Evolutionary conservation across 495 filamentous ascomycete genomes (phyloP), one percentile per base, ranked within the genome.

Genomic region (Polyplosphaeria fusca): DNA sequence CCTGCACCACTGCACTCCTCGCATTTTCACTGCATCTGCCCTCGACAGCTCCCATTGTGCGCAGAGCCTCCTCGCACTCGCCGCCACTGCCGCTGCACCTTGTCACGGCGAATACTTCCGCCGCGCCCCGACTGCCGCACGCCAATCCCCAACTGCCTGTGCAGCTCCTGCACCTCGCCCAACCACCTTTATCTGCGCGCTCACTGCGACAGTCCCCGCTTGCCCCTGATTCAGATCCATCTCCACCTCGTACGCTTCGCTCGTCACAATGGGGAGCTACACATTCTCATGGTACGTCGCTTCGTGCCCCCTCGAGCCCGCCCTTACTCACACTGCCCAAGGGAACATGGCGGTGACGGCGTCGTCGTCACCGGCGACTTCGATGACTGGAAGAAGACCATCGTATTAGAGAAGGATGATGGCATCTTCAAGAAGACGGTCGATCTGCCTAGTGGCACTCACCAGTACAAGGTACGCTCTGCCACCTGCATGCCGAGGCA

Each of bases 321-420:
- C n/a, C 44, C 37, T 41, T 26, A 12, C 53, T 58, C 35, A 42
- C 52, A 23, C 44, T 4, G 14, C 7, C 26, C 5, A 37, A 67
- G 89, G 89, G 80, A 83, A 60, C 82, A 89, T 67, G 67, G 77
- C 58, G 89, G 87, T 57, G 78, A 79, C 57, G 90, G 95, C 68
- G 93, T 98, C 61, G 91, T 86, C 70, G 93, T 98, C 55, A 96
- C 91, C 5, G 93, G 93, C 66, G 92, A 87, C 44, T 98, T 97
- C 69, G 92, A 98, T 71, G 81, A 90, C 74, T 98, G 93, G 93
- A 76, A 80, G 41, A 88, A 89, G 77, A 89, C 80, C 43, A 82
- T 88, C 64, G 82, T 84, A 75, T 78, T 98, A 45, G 84, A 89
- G 41, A 86, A 87, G 68, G 84, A 52, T 18, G 58, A 79, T 60